Conservation (phyloP, 768 basidiomycete species). For the Phylloporus scabripes region DNA sequence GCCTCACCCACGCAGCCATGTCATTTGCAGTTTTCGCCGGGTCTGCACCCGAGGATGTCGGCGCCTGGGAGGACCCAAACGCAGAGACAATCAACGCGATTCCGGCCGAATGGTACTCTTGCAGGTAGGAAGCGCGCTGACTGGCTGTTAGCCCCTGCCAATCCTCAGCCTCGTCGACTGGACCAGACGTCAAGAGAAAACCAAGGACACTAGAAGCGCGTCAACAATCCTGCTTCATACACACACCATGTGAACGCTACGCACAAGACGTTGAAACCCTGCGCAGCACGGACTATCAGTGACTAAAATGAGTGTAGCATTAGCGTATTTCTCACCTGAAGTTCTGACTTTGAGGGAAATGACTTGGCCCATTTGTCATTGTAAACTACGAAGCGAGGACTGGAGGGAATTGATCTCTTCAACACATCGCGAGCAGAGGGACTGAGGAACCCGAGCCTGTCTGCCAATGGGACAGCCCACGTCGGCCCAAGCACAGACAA, state of each 20-base stretch:
- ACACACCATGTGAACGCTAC: neutral
- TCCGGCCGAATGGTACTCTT: slow-evolving; percentile 47
- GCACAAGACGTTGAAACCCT: slow-evolving; percentile 32
- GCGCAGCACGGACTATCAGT: neutral
- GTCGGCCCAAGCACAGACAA: slow-evolving; percentile 6
- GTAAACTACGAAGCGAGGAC: slow-evolving; percentile 45
- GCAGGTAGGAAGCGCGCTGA: slow-evolving; percentile 37
- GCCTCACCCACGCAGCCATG: slow-evolving; percentile 39
- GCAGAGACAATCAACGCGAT: slow-evolving; percentile 52
- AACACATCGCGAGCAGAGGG: slow-evolving; percentile 16
- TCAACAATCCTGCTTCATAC: neutral
- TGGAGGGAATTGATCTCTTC: slow-evolving; percentile 27
- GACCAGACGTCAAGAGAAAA: slow-evolving; percentile 37
- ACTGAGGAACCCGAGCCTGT: slow-evolving; percentile 15
- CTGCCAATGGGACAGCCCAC: slow-evolving; percentile 9
- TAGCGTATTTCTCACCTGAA: slow-evolving; percentile 32
- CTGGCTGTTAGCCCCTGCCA: slow-evolving; percentile 36
- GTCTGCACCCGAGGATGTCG: slow-evolving; percentile 36
- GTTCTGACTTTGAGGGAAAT: slow-evolving; percentile 36
- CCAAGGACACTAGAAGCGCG: slow-evolving; percentile 28
- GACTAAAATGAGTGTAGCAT: neutral
- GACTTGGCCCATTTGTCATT: slow-evolving; percentile 38
- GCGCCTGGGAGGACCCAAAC: slow-evolving; percentile 38
- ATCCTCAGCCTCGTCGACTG: slow-evolving; percentile 39
- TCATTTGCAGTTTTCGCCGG: slow-evolving; percentile 35